phyloP scores from a whole-genome alignment of 1,284 basidiomycete genomes.

The Amylostereum areolatum region DNA sequence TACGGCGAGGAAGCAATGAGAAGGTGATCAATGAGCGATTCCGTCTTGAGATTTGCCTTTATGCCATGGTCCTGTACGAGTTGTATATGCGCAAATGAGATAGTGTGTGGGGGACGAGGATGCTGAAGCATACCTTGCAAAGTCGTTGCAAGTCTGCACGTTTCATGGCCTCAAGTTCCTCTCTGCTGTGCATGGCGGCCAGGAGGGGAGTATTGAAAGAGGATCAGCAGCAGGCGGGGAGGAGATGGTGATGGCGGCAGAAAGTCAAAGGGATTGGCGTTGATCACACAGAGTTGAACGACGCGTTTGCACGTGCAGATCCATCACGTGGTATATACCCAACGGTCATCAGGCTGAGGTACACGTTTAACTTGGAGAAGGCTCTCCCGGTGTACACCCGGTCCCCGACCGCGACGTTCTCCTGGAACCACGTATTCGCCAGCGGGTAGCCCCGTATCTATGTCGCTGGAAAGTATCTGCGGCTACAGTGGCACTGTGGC shows the following conservation, averaged over 20 bases:
- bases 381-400: too few relatives aligned
- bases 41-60: slow-evolving; percentile 73
- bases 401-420: too few relatives aligned
- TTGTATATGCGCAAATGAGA: slow-evolving; percentile 9
- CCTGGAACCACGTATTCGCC: too few relatives aligned
- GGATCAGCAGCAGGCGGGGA: slow-evolving; percentile 15
- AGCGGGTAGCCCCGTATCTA: too few relatives aligned
- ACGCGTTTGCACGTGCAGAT: slow-evolving; percentile 25
- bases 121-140: slow-evolving; percentile 53
- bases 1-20: slow-evolving; percentile 1
- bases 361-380: too few relatives aligned
- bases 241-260: slow-evolving; percentile 10
- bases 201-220: slow-evolving; percentile 14
- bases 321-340: too few relatives aligned
- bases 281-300: slow-evolving; percentile 33
- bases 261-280: slow-evolving; percentile 13
- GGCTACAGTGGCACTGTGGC: too few relatives aligned
- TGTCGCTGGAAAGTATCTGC: too few relatives aligned
- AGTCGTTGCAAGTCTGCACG: slow-evolving; percentile 66
- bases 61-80: slow-evolving; percentile 61
- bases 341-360: too few relatives aligned
- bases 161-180: slow-evolving; percentile 57
- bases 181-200: slow-evolving; percentile 45
- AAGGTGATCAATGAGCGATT: slow-evolving; percentile 68
- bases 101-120: slow-evolving; percentile 3